Percentiles rank a stretch among this genome's conserved stretches.
Evolutionary conservation across 306 rosid species (phyloP).

Genomic region (Ormosia emarginata): DNA sequence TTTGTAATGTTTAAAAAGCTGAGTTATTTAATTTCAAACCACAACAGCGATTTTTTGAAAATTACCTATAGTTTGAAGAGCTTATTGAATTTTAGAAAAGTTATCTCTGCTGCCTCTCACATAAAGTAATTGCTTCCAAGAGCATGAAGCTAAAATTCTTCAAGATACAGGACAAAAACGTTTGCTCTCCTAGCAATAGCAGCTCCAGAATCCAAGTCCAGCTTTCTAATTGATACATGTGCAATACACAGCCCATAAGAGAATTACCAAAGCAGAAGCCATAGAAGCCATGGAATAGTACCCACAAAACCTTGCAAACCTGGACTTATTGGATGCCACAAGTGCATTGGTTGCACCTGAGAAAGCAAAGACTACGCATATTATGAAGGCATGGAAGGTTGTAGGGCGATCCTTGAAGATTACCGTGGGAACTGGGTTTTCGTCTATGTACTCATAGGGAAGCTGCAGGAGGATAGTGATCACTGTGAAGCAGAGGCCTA

Average conservation of each 20-base stretch:
- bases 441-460: constrained; percentile 32
- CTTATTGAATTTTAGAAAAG: background rate
- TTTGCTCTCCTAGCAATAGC: background rate
- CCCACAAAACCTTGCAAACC: constrained; percentile 14
- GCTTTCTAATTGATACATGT: background rate
- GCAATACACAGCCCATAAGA: constrained; percentile 20
- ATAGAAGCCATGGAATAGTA: constrained; percentile 28
- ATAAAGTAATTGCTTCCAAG: background rate
- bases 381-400: constrained; percentile 38
- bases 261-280: constrained; percentile 31
- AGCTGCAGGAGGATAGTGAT: constrained; percentile 12
- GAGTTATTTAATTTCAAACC: too few relatives aligned
- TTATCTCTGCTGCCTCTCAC: background rate
- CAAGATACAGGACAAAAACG: background rate
- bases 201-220: background rate
- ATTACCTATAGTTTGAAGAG: too few relatives aligned
- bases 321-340: background rate
- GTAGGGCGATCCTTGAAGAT: constrained; percentile 29
- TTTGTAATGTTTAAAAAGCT: too few relatives aligned
- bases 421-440: constrained; percentile 31
- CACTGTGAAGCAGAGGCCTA: constrained; percentile 26
- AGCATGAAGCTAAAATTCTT: background rate
- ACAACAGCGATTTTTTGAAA: background rate
- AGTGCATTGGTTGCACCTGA: constrained; percentile 32
- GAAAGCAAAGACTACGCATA: constrained; percentile 27